A percentile compares a stretch with the other conserved stretches of the same genome.
Conservation (phyloP, 768 basidiomycete species). For the Agaricus subrufescens region DNA sequence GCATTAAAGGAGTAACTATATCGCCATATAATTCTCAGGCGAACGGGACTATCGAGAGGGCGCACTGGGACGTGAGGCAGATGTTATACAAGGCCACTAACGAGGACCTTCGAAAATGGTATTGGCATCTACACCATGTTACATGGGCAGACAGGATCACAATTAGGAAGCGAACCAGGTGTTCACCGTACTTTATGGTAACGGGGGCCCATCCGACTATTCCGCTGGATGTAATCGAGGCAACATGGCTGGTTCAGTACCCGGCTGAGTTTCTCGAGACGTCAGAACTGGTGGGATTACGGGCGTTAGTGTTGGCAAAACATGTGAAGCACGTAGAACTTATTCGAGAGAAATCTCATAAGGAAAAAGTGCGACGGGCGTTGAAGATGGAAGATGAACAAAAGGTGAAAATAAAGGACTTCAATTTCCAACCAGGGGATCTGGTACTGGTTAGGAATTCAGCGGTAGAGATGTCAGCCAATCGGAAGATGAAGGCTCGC, state of each 20-base stretch:
- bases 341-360: conserved; percentile 9
- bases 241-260: conserved; percentile 20
- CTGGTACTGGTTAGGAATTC: conserved; percentile 32
- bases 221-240: conserved; percentile 23
- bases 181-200: conserved; percentile 25
- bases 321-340: conserved; percentile 17
- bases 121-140: conserved; percentile 17
- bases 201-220: conserved; percentile 25
- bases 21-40: conserved; percentile 19
- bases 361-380: background rate
- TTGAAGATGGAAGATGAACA: background rate
- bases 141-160: conserved; percentile 31
- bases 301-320: conserved; percentile 17
- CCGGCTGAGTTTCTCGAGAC: conserved; percentile 13
- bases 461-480: conserved; percentile 20
- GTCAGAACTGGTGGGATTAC: conserved; percentile 17
- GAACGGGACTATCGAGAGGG: conserved; percentile 19
- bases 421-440: conserved; percentile 17
- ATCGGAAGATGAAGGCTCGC: conserved; percentile 24
- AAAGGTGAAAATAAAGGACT: background rate
- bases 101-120: conserved; percentile 20
- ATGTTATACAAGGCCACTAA: too few relatives aligned
- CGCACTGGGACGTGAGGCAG: background rate
- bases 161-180: conserved; percentile 17
- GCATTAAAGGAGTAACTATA: conserved; percentile 15